Base-by-base conservation (phyloP, 2,329 filamentous ascomycete species). In the Nemania bipapillata region DNA sequence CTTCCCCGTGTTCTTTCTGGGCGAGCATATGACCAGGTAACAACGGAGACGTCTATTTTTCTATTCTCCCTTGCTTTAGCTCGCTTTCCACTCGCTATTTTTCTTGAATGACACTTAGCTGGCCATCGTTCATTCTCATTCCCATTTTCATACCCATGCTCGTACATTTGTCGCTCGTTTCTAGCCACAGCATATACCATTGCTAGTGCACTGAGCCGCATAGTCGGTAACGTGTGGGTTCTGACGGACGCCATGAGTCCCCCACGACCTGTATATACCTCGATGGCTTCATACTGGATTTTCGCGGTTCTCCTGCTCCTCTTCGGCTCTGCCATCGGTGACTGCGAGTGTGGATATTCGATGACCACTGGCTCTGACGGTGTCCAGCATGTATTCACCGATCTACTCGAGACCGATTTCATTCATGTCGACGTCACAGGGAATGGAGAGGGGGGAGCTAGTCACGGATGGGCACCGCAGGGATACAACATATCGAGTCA, bases 291-390 rank as follows among this genome's bases (percentile, higher is more conserved):
- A 30, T 58, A 55, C 53, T 66, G 68, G 59, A 32, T 67, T 52
- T 42, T 66, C 3, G 60, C 56, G 40, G 50, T 70, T 26, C 42
- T 72, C 12, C 55, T 65, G 28, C 61, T 73, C 49, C 68, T 76
- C 54, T 53, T 73, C 49, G 66, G 63, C 20, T 63, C 68, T 8
- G 75, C 73, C 42, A 49, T 71, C 12, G 84, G 85, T 4, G 83
- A 85, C 69, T 94, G 92, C 80, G 87, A 91, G 74, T 95, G 92
- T 76, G 92, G 92, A 59, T 94, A 93, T 78, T 85, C 85, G 2
- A 79, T 90, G 52, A 82, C 81, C 68, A 79, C 83, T 45, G 83
- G 81, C n/a, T 75, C 80, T 53, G 79, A 80, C 30, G 72, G 76
- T 3, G 66, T 74, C 6, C 74, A 79, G 54, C 79, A 83, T 47